Evolutionary conservation across 257 asterid species (phyloP), one percentile per base, ranked within the genome.

Genomic region (Ligustrum vulgare): DNA sequence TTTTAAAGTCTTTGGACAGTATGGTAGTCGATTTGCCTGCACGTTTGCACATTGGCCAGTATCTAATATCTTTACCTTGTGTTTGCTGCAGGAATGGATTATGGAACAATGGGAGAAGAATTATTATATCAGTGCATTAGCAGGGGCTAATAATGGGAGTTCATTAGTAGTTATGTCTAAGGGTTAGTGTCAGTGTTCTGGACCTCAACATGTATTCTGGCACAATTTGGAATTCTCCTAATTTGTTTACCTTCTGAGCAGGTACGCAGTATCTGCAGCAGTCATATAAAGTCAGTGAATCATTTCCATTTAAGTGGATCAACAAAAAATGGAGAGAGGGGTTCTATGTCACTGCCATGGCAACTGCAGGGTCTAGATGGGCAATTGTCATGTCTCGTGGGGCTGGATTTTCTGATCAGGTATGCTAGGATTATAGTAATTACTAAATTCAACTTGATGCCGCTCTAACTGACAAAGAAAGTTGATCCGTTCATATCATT

Each of bases 241-340:
- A 63, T 28, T 23, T 25, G 16, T 23, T 64, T 20, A 6, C 12
- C 68, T 69, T 54, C 22, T 63, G 15, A 63, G 3, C 77, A 90
- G 93, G 93, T 41, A 85, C 93, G 1, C 92, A 80, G 64, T 90
- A 88, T 79, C 74, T 83, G 66, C 96, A 90, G 80, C 96, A 90
- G 79, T 90, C 96, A 0, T 90, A 90, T 76, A 88, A 88, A 86
- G 91, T 86, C 56, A 84, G 96, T 16, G 91, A 86, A 64, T 82
- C 93, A 7, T 90, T 90, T 74, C 96, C 96, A 25, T 90, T 85
- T 74, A 90, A 90, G 80, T 90, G 96, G 96, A 88, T 90, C 75
- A 90, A 86, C 76, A 90, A 88, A 70, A 90, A 90, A 80, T 90
- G 96, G 96, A 82, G 82, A 45, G 91, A 88, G 75, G 96, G 96